Base-by-base conservation (phyloP, 768 basidiomycete genomes). In the Termitomyces sp. region DNA sequence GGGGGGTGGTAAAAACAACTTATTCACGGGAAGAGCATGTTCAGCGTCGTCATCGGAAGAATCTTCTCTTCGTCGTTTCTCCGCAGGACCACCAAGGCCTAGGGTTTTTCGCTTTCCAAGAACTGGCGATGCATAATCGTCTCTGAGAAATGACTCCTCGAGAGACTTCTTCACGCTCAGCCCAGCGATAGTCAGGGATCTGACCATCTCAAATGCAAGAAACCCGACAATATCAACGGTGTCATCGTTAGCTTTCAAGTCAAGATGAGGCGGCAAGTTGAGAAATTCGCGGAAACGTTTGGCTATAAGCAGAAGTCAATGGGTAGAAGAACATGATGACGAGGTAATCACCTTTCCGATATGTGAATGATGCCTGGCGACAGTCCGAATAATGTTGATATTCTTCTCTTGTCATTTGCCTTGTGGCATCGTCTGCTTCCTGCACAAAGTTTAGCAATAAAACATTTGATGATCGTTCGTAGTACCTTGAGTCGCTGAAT, bases 341-440 rank as follows among this genome's bases (percentile, higher is more conserved):
- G n/a, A 14, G 6, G 7, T 21, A 70, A 74, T 33, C 45, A 91
- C 94, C 89, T 86, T 98, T 98, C 53, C 94, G 86, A 69, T 95
- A 97, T 0, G 95, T 97, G 70, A 98, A 98, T 15, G 92, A 92
- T 0, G 95, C 95, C 69, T 97, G 95, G 57, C 95, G 83, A 73
- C 94, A 97, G 68, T 96, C 94, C 3, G 94, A 94, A 67, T 97
- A 97, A 67, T 94, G 94, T 58, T 95, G 90, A 68, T 98, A 98
- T 65, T 98, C 93, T 68, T 98, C 95, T 63, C 91, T 81, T 8
- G 94, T 95, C 95, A 98, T 98, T 72, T 92, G 85, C 45, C 91
- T 81, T 1, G 95, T 98, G 11, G 93, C 88, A 60, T 94, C 92
- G 71, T 98, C 95, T 2, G 94, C 93, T 79, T 97, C 94, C 87